phyloP scores from a whole-genome alignment of 805 yeast genomes.

The Candida fluviatilis region DNA sequence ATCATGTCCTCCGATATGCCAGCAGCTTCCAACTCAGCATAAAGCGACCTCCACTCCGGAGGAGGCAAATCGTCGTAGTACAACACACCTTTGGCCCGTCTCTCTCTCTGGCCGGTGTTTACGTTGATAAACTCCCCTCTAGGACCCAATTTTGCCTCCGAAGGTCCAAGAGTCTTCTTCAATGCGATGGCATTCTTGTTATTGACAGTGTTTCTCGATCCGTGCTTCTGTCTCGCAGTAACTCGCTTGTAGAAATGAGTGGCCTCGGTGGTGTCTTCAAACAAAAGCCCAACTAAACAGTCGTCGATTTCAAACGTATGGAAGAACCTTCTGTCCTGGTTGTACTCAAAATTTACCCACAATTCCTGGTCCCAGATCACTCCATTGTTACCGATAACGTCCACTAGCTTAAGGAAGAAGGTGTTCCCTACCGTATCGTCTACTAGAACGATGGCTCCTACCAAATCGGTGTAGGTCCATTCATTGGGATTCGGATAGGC shows the following conservation, averaged over 20 bases:
- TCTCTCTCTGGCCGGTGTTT: slow-evolving; percentile 49
- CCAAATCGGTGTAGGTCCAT: slow-evolving; percentile 86
- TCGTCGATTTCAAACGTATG: slow-evolving; percentile 93
- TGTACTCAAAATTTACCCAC: slow-evolving; percentile 80
- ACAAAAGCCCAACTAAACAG: slow-evolving; percentile 79
- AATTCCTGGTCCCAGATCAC: slow-evolving; percentile 97
- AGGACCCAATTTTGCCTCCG: slow-evolving; percentile 43
- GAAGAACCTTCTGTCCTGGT: slow-evolving; percentile 92
- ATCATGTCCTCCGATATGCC: slow-evolving; percentile 88
- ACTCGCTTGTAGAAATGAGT: slow-evolving; percentile 80
- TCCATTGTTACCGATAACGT: slow-evolving; percentile 75
- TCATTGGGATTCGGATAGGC: slow-evolving; percentile 79
- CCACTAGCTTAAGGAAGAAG: slow-evolving; percentile 85
- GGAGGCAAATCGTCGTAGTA: slow-evolving; percentile 81
- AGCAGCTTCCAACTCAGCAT: slow-evolving; percentile 65
- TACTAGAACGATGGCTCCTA: slow-evolving; percentile 82
- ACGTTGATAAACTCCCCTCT: slow-evolving; percentile 56
- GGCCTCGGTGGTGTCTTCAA: slow-evolving; percentile 88
- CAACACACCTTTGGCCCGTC: slow-evolving; percentile 54
- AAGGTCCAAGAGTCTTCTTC: slow-evolving; percentile 34
- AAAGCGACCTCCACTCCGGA: slow-evolving; percentile 76
- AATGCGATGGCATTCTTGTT: slow-evolving; percentile 87
- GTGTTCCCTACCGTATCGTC: slow-evolving; percentile 95
- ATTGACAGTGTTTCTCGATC: slow-evolving; percentile 76
- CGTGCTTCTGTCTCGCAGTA: slow-evolving; percentile 71